Base-by-base conservation (phyloP, 768 basidiomycete genomes). In the Trametes villosa region DNA sequence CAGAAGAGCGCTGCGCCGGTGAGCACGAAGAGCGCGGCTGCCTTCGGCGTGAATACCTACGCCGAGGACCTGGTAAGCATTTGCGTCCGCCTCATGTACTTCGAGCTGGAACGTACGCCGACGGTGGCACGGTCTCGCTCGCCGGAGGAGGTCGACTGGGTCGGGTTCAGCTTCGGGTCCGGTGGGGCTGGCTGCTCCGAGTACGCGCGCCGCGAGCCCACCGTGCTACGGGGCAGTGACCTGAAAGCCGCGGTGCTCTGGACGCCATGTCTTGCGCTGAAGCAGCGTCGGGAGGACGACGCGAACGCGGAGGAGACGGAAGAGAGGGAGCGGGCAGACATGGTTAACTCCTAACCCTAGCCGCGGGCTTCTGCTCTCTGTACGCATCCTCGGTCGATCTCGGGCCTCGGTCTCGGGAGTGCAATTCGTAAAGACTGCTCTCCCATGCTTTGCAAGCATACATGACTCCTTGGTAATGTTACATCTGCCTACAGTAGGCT, bases 11-110 rank as follows among this genome's bases (percentile, higher is more conserved):
- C 95, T 12, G 83, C 76, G 1, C 95, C 95, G 8, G 93, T 88
- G 1, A 83, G 77, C n/a, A 96, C 74, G 72, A 99, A 97, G 22
- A 98, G 68, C 0, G 81, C 86, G 0, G 92, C 96, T 1, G 95
- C 87, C 53, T 79, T 81, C 27, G 94, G 94, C 2, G 94, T 95
- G 72, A 98, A 97, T n/a, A 93, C 91, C 96, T 98, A 66, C 33
- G 36, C 9, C 2, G 11, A 4, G 12, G 44, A n/a, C 11, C 34
- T 12, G 3, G 22, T 57, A 8, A 44, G 31, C 29, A 22, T 7
- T 17, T 31, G n/a, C 7, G 1, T 27, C 26, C 15, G 13, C 18
- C 18, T 12, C 4, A 24, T 3, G 30, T 15, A 22, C 3, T 13
- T 20, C 2, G 13, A 22, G 1, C 8, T 13, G 27, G 4, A 15